Percentiles rank a stretch among this genome's conserved stretches.
Evolutionary conservation across 257 asterid species (phyloP).

Genomic region (Dorcoceras hygrometricum): DNA sequence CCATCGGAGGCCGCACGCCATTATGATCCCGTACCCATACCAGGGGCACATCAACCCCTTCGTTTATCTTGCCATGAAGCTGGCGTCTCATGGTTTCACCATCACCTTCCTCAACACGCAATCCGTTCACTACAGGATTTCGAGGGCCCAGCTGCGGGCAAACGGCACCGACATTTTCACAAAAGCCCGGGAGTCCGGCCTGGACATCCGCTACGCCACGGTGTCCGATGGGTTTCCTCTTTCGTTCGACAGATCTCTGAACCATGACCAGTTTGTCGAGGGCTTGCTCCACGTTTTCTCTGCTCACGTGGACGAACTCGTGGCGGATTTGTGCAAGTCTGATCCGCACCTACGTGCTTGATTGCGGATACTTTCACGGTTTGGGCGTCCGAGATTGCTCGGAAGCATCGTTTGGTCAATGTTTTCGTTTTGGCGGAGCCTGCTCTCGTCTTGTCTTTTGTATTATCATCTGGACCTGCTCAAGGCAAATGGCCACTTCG

Average conservation of each 20-base stretch:
- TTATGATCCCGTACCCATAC: slow-evolving; percentile 72
- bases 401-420: slow-evolving; percentile 46
- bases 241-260: slow-evolving; percentile 51
- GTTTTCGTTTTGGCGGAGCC: slow-evolving; percentile 82
- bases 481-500: slow-evolving; percentile 60
- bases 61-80: slow-evolving; percentile 59
- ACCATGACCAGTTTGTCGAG: slow-evolving; percentile 64
- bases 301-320: slow-evolving; percentile 52
- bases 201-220: slow-evolving; percentile 68
- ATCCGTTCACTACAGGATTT: slow-evolving; percentile 59
- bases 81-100: slow-evolving; percentile 70
- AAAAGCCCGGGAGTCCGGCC: slow-evolving; percentile 55
- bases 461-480: slow-evolving; percentile 73
- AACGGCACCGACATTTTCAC: slow-evolving; percentile 43
- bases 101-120: slow-evolving; percentile 71
- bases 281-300: slow-evolving; percentile 56
- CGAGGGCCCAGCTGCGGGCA: slow-evolving; percentile 41
- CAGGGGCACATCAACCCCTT: slow-evolving; percentile 83
- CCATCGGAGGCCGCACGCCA: slow-evolving; percentile 53
- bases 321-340: slow-evolving; percentile 36
- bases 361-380: slow-evolving; percentile 66
- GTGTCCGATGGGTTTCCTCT: slow-evolving; percentile 66
- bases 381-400: slow-evolving; percentile 58
- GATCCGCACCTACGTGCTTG: slow-evolving; percentile 52
- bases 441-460: slow-evolving; percentile 53